Evolutionary conservation across 495 filamentous ascomycete species (phyloP), one percentile per base, ranked within the genome.

Genomic region (Rhypophila decipiens): DNA sequence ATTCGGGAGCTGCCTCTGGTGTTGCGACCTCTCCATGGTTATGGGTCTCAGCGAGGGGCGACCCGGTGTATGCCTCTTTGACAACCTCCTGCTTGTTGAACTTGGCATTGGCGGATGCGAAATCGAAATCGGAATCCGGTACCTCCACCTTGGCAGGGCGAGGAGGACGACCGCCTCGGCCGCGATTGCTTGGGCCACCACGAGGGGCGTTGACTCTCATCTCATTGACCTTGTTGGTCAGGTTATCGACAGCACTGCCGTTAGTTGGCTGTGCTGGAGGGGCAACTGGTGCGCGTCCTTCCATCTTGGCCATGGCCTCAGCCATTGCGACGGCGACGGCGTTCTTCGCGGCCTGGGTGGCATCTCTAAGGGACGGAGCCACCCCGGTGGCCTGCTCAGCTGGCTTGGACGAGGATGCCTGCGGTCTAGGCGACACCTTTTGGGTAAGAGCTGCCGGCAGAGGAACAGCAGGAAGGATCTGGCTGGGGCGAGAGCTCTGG

Each of bases 31-130:
- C 36, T 24, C 21, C 22, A n/a, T n/a, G n/a, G 15, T 39, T 70
- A 5, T 71, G 67, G 8, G 65, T 70, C 37, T 86, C 85, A 5
- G 60, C 65, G n/a, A 83, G 53, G 2, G 88, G 84, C 10, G 84
- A 82, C 10, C 87, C 85, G 38, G 87, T 84, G 64, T 90, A 87
- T 5, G 88, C 90, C 62, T 95, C 89, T 68, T 95, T 96, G 15
- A 87, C 85, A 24, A 96, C 67, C 57, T 96, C 90, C 56, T 95
- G 84, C 69, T 99, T 99, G 74, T 94, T 97, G 73, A 99, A 97
- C 64, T 95, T 96, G 13, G 89, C 90, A 59, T 99, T 99, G 39
- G 91, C 78, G 8, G 80, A 80, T 52, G 85, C 83, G 63, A 99
- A 99, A 61, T 99, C 94, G 60, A 88, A 99, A 57, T 97, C 93